Conservation (phyloP, 1,139 yeast species). For the Kluyveromyces sp. region DNA sequence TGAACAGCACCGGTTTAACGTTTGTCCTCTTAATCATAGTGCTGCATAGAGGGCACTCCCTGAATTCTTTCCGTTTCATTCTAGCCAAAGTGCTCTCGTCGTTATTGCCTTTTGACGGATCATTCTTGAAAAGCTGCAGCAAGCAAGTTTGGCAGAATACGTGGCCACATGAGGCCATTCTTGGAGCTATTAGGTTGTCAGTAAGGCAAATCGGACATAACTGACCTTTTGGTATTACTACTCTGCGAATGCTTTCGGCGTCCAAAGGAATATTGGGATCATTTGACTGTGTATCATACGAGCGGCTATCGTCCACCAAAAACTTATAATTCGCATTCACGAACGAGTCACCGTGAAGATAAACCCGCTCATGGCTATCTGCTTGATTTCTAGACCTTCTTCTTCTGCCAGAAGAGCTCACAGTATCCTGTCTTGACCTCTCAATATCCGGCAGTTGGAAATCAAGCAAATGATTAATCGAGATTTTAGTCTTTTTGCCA, state of each 20-base stretch:
- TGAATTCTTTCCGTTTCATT: slow-evolving; percentile 38
- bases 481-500: slow-evolving; percentile 48
- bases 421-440: slow-evolving; percentile 21
- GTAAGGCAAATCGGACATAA: slow-evolving; percentile 86
- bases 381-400: slow-evolving; percentile 17
- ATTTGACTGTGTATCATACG: slow-evolving; percentile 48
- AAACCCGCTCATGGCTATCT: slow-evolving; percentile 29
- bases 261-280: slow-evolving; percentile 76
- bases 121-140: slow-evolving; percentile 56
- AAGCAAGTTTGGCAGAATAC: slow-evolving; percentile 80
- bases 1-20: slow-evolving; percentile 64
- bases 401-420: slow-evolving; percentile 12
- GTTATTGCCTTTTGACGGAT: slow-evolving; percentile 33
- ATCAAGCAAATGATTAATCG: slow-evolving; percentile 58
- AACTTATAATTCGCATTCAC: slow-evolving; percentile 83
- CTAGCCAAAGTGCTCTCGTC: slow-evolving; percentile 11
- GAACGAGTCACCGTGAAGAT: slow-evolving; percentile 62
- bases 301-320: slow-evolving; percentile 57
- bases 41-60: slow-evolving; percentile 84
- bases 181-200: slow-evolving; percentile 80
- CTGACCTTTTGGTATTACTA: slow-evolving; percentile 64
- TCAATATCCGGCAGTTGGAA: slow-evolving; percentile 53
- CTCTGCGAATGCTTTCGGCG: slow-evolving; percentile 56
- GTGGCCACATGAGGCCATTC: slow-evolving; percentile 96
- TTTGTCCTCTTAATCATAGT: slow-evolving; percentile 52